Evolutionary conservation across 1,139 yeast species (phyloP).

Genomic region (Yamadazyma membranifaciens): DNA sequence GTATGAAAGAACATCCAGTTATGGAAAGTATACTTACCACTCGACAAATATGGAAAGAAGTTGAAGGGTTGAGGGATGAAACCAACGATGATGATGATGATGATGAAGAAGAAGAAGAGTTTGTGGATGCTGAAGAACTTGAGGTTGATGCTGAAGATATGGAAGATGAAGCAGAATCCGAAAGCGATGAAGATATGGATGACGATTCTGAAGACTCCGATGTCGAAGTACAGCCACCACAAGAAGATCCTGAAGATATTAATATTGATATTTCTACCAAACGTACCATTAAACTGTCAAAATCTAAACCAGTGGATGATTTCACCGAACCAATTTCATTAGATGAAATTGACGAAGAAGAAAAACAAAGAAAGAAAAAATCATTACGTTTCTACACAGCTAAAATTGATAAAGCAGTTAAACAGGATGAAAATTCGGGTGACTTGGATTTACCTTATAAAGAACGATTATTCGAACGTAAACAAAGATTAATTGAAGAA

Average conservation of each 20-base stretch:
- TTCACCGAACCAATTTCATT: slow-evolving; percentile 64
- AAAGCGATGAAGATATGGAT: slow-evolving; percentile 15
- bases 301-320: slow-evolving; percentile 38
- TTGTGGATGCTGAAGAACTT: slow-evolving; percentile 7
- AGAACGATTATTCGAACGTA: slow-evolving; percentile 86
- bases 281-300: slow-evolving; percentile 38
- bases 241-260: slow-evolving; percentile 17
- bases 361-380: slow-evolving; percentile 76
- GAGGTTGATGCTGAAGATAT: slow-evolving; percentile 17
- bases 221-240: slow-evolving; percentile 19
- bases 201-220: slow-evolving; percentile 11
- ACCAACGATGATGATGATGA: slow-evolving; percentile 10
- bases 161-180: slow-evolving; percentile 22
- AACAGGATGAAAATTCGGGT: slow-evolving; percentile 62
- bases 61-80: slow-evolving; percentile 37
- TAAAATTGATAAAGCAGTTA: slow-evolving; percentile 81
- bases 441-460: slow-evolving; percentile 92
- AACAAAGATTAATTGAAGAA: slow-evolving; percentile 80
- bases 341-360: slow-evolving; percentile 78
- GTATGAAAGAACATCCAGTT: slow-evolving; percentile 82
- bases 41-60: slow-evolving; percentile 90
- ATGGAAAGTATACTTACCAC: slow-evolving; percentile 83
- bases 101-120: slow-evolving; percentile 13
- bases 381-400: slow-evolving; percentile 94
- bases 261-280: slow-evolving; percentile 50